Base-by-base conservation (phyloP, 768 basidiomycete species). In the Clathrus columnatus region DNA sequence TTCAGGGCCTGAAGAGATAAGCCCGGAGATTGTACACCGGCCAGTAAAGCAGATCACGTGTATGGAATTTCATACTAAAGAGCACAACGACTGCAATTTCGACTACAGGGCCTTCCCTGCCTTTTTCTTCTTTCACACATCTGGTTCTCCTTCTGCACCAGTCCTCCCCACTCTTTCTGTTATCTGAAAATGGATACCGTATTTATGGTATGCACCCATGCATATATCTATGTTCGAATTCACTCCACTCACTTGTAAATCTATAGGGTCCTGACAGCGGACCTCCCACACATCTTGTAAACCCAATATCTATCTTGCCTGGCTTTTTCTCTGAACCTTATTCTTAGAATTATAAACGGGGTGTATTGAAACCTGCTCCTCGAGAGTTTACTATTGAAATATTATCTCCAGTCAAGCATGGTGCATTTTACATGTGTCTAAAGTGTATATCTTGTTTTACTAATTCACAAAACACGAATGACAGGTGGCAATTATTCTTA, bases 311-410 rank as follows among this genome's bases (percentile, higher is more conserved):
- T 4, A n/a, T 17, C 20, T 23, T 4, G 4, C 17, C 46, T 11
- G 4, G 21, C 14, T 47, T 10, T 17, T 23, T 43, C 17, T n/a
- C 30, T 32, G n/a, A 53, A 27, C 20, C 1, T 24, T 11, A 14
- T 57, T 27, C 51, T 55, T 7, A 88, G 85, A 64, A 72, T 46
- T 84, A 75, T 67, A 83, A 82, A 62, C 68, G 82, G 59, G 83
- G 83, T 7, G 75, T 88, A 6, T 71, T 80, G 60, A 79, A 74
- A 28, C 66, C 75, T 27, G 72, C 86, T 4, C 87, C 87, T 6
- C 70, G 68, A 17, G 68, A 72, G 50, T 90, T 90, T 59, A 67
- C 70, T 0, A 78, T 86, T 5, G 77, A 81, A 48, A 72, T 83
- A 57, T 72, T 87, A 14, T 67, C 72, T 2, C 79, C 85, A 10